Conservation (phyloP, 208 protist genomes). For the Blechomonas ayalai region DNA sequence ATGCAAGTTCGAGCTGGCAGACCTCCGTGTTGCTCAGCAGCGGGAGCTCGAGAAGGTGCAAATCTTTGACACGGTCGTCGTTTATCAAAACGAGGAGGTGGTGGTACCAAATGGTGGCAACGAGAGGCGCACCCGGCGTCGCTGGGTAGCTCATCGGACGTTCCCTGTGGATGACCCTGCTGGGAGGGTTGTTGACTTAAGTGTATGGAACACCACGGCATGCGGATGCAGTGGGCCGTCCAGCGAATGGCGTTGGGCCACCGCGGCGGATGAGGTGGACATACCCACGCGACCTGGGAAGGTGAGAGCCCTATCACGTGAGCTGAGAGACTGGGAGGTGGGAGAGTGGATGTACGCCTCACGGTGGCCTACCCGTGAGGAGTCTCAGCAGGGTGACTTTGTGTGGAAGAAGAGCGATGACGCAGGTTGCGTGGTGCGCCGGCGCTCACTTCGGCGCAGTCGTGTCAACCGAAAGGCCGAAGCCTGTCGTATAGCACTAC, state of each 20-base stretch:
- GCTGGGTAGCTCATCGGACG: slow-evolving; percentile 41
- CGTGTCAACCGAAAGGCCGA: slow-evolving; percentile 34
- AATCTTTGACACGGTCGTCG: slow-evolving; percentile 16
- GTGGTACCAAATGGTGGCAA: background rate
- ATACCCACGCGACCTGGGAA: background rate
- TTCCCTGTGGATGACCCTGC: slow-evolving; percentile 50
- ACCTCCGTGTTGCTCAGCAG: slow-evolving; percentile 35
- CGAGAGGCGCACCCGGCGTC: background rate
- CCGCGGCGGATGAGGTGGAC: slow-evolving; percentile 2
- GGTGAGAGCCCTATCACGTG: slow-evolving; percentile 22
- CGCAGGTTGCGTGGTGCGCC: slow-evolving; percentile 18
- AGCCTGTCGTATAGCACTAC: slow-evolving; percentile 11
- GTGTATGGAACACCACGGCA: slow-evolving; percentile 18
- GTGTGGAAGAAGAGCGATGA: slow-evolving; percentile 19
- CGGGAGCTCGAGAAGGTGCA: slow-evolving; percentile 19
- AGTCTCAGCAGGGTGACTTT: slow-evolving; percentile 13
- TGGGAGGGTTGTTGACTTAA: slow-evolving; percentile 37
- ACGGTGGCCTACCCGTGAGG: slow-evolving; percentile 34
- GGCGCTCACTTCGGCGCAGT: slow-evolving; percentile 24
- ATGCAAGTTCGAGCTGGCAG: slow-evolving; percentile 49
- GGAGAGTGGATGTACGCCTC: slow-evolving; percentile 52
- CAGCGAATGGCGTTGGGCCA: slow-evolving; percentile 47
- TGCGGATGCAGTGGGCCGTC: background rate
- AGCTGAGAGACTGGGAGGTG: slow-evolving; percentile 45
- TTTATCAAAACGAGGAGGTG: slow-evolving; percentile 55